Evolutionary conservation across 768 basidiomycete species (phyloP).

Genomic region (Phaeotremella skinneri): DNA sequence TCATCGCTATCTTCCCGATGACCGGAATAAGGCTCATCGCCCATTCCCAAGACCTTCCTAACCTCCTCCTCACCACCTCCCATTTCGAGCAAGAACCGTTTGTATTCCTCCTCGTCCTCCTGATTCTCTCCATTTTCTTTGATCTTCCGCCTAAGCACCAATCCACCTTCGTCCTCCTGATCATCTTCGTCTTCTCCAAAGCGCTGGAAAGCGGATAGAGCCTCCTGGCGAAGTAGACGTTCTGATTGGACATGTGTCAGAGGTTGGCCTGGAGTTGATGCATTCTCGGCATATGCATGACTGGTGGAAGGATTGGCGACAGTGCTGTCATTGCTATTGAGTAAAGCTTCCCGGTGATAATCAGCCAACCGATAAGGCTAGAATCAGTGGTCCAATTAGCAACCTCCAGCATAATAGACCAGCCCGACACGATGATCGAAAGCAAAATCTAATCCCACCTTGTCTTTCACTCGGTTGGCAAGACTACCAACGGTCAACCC

Average conservation of each 20-base stretch:
- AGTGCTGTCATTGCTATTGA: conserved; percentile 33
- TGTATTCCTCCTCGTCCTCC: conserved; percentile 80
- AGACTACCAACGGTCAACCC: conserved; percentile 10
- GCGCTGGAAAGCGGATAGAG: conserved; percentile 74
- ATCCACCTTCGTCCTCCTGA: conserved; percentile 57
- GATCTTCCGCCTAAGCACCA: conserved; percentile 63
- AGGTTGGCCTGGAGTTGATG: conserved; percentile 43
- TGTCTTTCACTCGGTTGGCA: conserved; percentile 15
- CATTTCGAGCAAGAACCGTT: conserved; percentile 69
- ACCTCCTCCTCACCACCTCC: conserved; percentile 68
- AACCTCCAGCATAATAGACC: too few species aligned
- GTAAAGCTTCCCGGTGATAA: conserved; percentile 51
- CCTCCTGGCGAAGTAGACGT: conserved; percentile 69
- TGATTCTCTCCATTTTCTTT: conserved; percentile 75
- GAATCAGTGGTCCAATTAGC: conserved; percentile 3
- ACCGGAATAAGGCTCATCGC: conserved; percentile 23
- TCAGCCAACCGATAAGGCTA: conserved; percentile 52
- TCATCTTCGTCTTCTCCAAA: conserved; percentile 50
- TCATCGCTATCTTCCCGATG: conserved; percentile 36
- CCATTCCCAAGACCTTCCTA: conserved; percentile 61
- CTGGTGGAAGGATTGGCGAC: conserved; percentile 37
- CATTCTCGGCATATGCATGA: conserved; percentile 46
- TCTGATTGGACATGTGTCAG: conserved; percentile 79
- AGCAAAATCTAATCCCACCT: conserved; percentile 20
- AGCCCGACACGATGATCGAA: too few species aligned